phyloP scores from a whole-genome alignment of 306 rosid species.

The Lathyrus oleraceus region DNA sequence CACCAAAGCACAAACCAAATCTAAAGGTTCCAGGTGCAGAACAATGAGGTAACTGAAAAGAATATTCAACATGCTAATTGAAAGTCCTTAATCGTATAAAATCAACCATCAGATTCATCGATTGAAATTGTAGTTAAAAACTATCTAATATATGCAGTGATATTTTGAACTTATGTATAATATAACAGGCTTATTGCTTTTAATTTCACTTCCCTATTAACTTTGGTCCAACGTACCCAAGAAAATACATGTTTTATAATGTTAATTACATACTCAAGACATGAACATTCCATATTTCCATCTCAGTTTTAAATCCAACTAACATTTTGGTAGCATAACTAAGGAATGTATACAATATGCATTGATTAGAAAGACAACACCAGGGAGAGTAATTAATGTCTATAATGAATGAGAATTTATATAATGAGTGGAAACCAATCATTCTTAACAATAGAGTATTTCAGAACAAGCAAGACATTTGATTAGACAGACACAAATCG shows the following conservation, averaged over 20 bases:
- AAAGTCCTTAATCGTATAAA: slow-evolving; percentile 8
- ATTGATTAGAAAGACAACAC: background rate
- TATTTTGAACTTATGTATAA: slow-evolving; percentile 9
- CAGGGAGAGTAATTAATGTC: background rate
- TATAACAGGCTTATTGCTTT: background rate
- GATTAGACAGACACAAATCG: slow-evolving; percentile 1
- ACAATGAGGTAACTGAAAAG: slow-evolving; percentile 11
- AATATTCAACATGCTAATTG: slow-evolving; percentile 14
- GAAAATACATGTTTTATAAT: slow-evolving; percentile 11
- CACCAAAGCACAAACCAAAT: slow-evolving; percentile 10
- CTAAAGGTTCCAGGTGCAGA: slow-evolving; percentile 15
- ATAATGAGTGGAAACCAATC: background rate
- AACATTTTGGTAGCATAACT: slow-evolving; percentile 1
- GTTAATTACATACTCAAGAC: slow-evolving; percentile 3
- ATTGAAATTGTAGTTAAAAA: slow-evolving; percentile 11
- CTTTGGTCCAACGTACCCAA: background rate
- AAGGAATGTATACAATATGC: slow-evolving; percentile 22
- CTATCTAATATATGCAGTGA: background rate
- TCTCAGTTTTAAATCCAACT: slow-evolving; percentile 7
- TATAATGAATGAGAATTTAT: background rate
- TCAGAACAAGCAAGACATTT: slow-evolving; percentile 2
- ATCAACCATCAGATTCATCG: slow-evolving; percentile 22
- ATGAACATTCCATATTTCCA: background rate
- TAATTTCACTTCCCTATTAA: background rate
- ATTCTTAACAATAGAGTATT: background rate